These are phyloP conservation scores for Novymonas esmeraldas DNA, from an alignment of 208 protist genomes.

Conservation along the genomic window DNA sequence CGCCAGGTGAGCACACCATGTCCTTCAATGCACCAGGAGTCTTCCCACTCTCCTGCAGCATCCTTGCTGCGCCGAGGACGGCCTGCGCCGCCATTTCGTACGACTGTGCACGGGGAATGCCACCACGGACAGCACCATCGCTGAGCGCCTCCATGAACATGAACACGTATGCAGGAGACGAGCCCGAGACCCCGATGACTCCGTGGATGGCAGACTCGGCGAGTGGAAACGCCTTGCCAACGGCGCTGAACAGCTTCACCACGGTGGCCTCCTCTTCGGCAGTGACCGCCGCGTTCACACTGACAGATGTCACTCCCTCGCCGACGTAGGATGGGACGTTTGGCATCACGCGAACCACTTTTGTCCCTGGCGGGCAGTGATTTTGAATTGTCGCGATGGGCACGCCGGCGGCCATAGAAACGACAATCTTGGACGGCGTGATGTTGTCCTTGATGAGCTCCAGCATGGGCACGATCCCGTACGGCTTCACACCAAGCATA, in stretches of 20 bases:
- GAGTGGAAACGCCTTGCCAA: constrained; percentile 75
- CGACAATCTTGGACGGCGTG: constrained; percentile 66
- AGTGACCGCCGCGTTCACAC: constrained; percentile 44
- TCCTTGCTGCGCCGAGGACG: constrained; percentile 91
- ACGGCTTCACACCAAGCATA: constrained; percentile 94
- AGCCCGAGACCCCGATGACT: constrained; percentile 95
- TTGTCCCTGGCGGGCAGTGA: constrained; percentile 40
- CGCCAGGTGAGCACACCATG: constrained; percentile 93
- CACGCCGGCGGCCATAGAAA: constrained; percentile 94
- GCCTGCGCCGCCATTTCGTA: constrained; percentile 92
- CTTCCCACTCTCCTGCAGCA: constrained; percentile 82
- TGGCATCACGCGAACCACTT: constrained; percentile 96
- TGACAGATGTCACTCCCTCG: constrained; percentile 70
- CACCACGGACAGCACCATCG: constrained; percentile 94
- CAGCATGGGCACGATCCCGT: constrained; percentile 71
- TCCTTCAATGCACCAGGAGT: constrained; percentile 89
- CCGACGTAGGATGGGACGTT: constrained; percentile 92
- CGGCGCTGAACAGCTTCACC: constrained; percentile 60
- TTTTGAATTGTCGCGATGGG: constrained; percentile 73
- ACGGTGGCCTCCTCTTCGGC: constrained; percentile 46
- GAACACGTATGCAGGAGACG: constrained; percentile 96
- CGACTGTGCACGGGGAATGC: constrained; percentile 86
- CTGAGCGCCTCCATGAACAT: constrained; percentile 96
- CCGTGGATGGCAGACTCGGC: constrained; percentile 86
- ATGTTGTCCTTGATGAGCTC: constrained; percentile 45